Conservation (phyloP, 495 filamentous ascomycete genomes). For the Collariella sp. region DNA sequence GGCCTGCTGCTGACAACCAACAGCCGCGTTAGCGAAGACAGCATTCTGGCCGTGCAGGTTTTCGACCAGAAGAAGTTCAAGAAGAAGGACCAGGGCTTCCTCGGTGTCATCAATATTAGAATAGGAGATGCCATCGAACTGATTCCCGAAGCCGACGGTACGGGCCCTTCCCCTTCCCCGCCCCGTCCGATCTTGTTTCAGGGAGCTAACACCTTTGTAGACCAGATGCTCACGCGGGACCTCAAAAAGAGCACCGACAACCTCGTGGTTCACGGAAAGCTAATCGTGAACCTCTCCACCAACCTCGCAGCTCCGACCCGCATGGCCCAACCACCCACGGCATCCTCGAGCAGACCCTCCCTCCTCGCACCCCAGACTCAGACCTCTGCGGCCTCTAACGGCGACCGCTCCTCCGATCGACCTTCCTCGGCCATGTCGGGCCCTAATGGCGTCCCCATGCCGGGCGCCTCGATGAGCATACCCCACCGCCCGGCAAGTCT, state of each 20-base stretch:
- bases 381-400: conserved; percentile 28
- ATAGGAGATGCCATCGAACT: conserved; percentile 90
- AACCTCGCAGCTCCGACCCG: conserved; percentile 53
- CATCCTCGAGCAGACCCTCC: conserved; percentile 36
- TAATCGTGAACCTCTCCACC: conserved; percentile 91
- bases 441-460: conserved; percentile 29
- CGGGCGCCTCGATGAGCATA: conserved; percentile 24
- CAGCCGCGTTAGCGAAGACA: conserved; percentile 83
- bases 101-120: conserved; percentile 94
- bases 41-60: conserved; percentile 93
- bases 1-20: conserved; percentile 18
- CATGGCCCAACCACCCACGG: conserved; percentile 13
- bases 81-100: conserved; percentile 99
- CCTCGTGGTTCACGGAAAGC: conserved; percentile 91
- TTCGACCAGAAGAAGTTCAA: conserved; percentile 99
- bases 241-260: conserved; percentile 98
- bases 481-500: conserved; percentile 34
- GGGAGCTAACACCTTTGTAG: conserved; percentile 20
- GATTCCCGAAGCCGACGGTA: conserved; percentile 84
- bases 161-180: conserved; percentile 20
- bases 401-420: conserved; percentile 28
- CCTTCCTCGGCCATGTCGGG: conserved; percentile 41
- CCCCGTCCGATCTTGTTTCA: background rate
- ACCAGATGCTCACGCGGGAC: conserved; percentile 96
- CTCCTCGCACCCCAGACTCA: conserved; percentile 33